These are phyloP conservation scores for Neofusicoccum laricinum DNA, from an alignment of 2,329 filamentous ascomycete species.

Conservation along the genomic window DNA sequence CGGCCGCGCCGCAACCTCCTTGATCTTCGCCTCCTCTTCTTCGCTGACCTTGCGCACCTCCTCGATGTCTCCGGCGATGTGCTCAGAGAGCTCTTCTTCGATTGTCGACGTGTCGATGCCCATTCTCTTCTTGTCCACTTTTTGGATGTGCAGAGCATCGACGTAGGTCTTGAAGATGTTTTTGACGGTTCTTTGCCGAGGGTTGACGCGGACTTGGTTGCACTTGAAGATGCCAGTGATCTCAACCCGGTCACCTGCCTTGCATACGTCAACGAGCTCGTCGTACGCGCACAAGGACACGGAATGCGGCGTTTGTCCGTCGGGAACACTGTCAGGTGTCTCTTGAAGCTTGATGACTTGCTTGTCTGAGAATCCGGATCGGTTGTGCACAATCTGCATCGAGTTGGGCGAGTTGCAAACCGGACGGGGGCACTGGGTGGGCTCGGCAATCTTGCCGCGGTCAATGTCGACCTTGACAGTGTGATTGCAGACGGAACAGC, in stretches of 20 bases:
- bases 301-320: slow-evolving; percentile 95
- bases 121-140: slow-evolving; percentile 92
- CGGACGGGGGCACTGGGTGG: slow-evolving; percentile 80
- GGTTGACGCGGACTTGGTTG: slow-evolving; percentile 90
- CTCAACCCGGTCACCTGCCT: slow-evolving; percentile 92
- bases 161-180: slow-evolving; percentile 98
- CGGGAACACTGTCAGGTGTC: slow-evolving; percentile 89
- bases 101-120: slow-evolving; percentile 88
- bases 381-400: slow-evolving; percentile 97
- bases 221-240: slow-evolving; percentile 97
- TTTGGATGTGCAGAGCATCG: slow-evolving; percentile 92
- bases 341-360: slow-evolving; percentile 99
- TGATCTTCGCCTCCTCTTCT: slow-evolving; percentile 89
- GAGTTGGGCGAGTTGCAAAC: slow-evolving; percentile 85
- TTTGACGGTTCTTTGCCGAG: slow-evolving; percentile 87
- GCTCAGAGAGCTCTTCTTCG: slow-evolving; percentile 74
- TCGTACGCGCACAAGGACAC: slow-evolving; percentile 96
- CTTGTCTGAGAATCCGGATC: slow-evolving; percentile 92
- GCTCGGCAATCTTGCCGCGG: slow-evolving; percentile 92
- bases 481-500: slow-evolving; percentile 89
- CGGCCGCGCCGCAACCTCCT: slow-evolving; percentile 69
- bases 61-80: slow-evolving; percentile 68
- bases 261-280: slow-evolving; percentile 95
- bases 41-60: slow-evolving; percentile 79
- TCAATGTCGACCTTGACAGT: slow-evolving; percentile 89